phyloP scores from a whole-genome alignment of 1,139 yeast genomes.

The Sugiyamaella sp. region DNA sequence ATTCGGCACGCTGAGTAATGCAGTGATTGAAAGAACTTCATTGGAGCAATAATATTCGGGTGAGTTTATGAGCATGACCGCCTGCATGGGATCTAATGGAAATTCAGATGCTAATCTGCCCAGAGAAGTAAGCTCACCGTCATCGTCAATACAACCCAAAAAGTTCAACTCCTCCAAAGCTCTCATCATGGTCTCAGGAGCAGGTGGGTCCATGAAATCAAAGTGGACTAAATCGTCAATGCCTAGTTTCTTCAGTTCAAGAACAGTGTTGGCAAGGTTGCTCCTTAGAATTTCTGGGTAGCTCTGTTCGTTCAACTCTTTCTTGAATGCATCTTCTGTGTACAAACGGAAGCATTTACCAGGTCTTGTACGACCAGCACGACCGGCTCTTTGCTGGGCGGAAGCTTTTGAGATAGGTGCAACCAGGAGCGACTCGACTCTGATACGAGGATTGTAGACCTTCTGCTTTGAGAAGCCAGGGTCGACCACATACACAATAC shows the following conservation, averaged over 20 bases:
- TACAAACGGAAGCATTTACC: slow-evolving; percentile 96
- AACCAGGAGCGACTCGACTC: slow-evolving; percentile 92
- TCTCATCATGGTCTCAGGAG: slow-evolving; percentile 99
- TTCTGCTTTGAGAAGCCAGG: slow-evolving; percentile 98
- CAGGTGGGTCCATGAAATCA: slow-evolving; percentile 99
- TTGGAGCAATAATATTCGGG: slow-evolving; percentile 85
- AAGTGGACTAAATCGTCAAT: slow-evolving; percentile 95
- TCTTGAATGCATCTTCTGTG: slow-evolving; percentile 95
- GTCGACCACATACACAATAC: slow-evolving; percentile 95
- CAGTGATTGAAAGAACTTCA: slow-evolving; percentile 85
- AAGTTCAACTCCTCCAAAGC: slow-evolving; percentile 95
- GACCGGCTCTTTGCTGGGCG: slow-evolving; percentile 98
- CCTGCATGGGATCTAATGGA: slow-evolving; percentile 95
- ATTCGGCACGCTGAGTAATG: slow-evolving; percentile 88
- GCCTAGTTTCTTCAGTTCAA: slow-evolving; percentile 90
- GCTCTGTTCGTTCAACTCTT: slow-evolving; percentile 91
- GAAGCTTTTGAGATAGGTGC: slow-evolving; percentile 97
- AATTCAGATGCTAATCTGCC: slow-evolving; percentile 91
- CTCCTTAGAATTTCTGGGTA: slow-evolving; percentile 94
- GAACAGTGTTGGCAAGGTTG: slow-evolving; percentile 87
- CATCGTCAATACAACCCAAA: slow-evolving; percentile 86
- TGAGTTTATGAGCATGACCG: slow-evolving; percentile 88
- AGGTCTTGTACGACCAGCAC: slow-evolving; percentile 99
- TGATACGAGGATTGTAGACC: slow-evolving; percentile 92
- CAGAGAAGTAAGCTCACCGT: slow-evolving; percentile 84